phyloP scores from a whole-genome alignment of 176 grass and related monocot genomes.

The Otatea glauca region DNA sequence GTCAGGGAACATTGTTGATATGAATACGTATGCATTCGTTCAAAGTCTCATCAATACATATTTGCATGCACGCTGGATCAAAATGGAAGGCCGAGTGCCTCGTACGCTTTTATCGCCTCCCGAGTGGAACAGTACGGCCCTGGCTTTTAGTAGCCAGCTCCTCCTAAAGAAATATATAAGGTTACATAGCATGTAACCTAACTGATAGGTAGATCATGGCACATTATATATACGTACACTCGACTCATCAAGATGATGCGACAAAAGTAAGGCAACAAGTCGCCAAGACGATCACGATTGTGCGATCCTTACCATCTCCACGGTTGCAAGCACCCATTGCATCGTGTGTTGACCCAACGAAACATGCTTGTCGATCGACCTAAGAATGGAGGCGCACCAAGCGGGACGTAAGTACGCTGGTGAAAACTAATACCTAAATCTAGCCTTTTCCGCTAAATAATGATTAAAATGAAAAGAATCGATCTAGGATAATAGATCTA shows the following conservation, averaged over 20 bases:
- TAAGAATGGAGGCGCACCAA: no score
- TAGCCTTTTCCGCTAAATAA: no score
- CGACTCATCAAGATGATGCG: no score
- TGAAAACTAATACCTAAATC: no score
- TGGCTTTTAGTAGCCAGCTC: not conserved
- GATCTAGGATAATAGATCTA: no score
- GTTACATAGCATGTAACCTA: slow-evolving; percentile 25
- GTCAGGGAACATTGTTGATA: not conserved
- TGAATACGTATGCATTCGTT: not conserved
- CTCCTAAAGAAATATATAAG: slow-evolving; percentile 27
- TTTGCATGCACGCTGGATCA: not conserved
- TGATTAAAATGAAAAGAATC: no score
- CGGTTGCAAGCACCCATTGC: not conserved
- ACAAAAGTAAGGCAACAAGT: no score
- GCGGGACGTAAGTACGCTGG: no score
- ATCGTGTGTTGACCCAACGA: not conserved
- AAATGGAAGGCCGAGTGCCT: not conserved
- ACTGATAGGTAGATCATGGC: slow-evolving; percentile 26
- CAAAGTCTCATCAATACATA: not conserved
- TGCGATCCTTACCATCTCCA: not conserved
- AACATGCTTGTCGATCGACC: no score
- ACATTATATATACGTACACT: slow-evolving; percentile 16
- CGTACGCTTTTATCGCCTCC: not conserved
- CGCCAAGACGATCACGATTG: not conserved
- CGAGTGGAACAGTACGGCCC: slow-evolving; percentile 17